Evolutionary conservation across 2,329 filamentous ascomycete species (phyloP), one percentile per base, ranked within the genome.

Genomic region (Colletotrichum somersetense): DNA sequence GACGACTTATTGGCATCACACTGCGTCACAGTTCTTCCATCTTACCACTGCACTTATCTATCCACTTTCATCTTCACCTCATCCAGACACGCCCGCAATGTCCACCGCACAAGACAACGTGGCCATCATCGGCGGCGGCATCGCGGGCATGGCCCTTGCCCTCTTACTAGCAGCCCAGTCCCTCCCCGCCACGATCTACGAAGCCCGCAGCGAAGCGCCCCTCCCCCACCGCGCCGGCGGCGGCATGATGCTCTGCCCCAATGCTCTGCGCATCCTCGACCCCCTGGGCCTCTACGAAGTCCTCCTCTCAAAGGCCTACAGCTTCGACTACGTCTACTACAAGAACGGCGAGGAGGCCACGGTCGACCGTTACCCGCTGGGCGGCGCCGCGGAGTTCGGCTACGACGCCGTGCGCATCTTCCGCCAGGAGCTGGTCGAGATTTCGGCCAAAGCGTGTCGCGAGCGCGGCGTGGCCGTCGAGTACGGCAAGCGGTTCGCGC

Each of bases 181-280:
- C 52, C 89, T 91, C 55, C 74, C 81, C 6, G 82, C 80, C 71
- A 85, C 80, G 3, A 79, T 91, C 62, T 90, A 89, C 73, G 89
- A 91, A 72, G 80, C 82, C 18, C 83, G 85, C 11, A 70, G 79
- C 0, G 81, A 82, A 0, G 53, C 35, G 8, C 71, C 62, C 1
- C 59, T 50, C 7, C 80, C 84, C 1, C 81, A 85, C 2, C 82
- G 86, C 71, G 85, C 85, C 33, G 86, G 86, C 23, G 89, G 89
- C 3, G 88, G 86, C 0, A 81, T 91, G 40, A 89, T 89, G 85
- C 83, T 91, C 2, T 89, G 88, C 0, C 89, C 89, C 6, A 91
- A 91, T 65, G 87, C 88, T 0, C 82, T 91, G 1, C 82, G 83
- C 5, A 81, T 90, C 50, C 82, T 91, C 0, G 85, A 90, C 73